These are phyloP conservation scores for Diaporthe australafricana DNA, from an alignment of 2,329 filamentous ascomycete genomes.

Conservation along the genomic window DNA sequence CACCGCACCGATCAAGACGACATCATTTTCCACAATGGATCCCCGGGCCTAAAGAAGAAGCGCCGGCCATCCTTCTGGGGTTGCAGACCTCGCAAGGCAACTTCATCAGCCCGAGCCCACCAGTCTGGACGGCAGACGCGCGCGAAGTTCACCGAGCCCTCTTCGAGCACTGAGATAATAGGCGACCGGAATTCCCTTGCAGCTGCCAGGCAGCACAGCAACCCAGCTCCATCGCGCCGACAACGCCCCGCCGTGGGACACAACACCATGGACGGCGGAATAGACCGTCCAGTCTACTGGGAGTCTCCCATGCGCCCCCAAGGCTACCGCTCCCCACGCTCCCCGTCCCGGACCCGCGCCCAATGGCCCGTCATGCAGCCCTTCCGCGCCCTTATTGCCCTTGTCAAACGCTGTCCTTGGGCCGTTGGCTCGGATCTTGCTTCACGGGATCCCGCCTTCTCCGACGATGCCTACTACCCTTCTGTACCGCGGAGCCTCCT, in stretches of 20 bases:
- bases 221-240: neutral
- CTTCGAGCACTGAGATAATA: neutral
- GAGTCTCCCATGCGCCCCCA: neutral
- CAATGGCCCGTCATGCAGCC: slow-evolving; percentile 16
- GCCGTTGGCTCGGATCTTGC: slow-evolving; percentile 4
- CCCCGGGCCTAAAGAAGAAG: slow-evolving; percentile 6
- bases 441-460: neutral
- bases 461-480: slow-evolving; percentile 25
- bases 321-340: neutral
- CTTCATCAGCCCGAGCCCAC: neutral
- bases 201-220: neutral
- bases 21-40: slow-evolving; percentile 16
- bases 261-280: neutral
- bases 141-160: neutral
- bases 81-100: neutral
- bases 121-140: neutral
- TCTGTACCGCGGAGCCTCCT: slow-evolving; percentile 29
- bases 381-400: slow-evolving; percentile 22
- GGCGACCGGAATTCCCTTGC: neutral
- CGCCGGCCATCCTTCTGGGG: slow-evolving; percentile 26
- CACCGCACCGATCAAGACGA: neutral
- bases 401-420: slow-evolving; percentile 34
- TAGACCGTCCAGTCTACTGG: neutral
- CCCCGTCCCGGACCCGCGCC: neutral
- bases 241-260: no score